Base-by-base conservation (phyloP, 352 stramenopile species). In the Pythium guiyangense region DNA sequence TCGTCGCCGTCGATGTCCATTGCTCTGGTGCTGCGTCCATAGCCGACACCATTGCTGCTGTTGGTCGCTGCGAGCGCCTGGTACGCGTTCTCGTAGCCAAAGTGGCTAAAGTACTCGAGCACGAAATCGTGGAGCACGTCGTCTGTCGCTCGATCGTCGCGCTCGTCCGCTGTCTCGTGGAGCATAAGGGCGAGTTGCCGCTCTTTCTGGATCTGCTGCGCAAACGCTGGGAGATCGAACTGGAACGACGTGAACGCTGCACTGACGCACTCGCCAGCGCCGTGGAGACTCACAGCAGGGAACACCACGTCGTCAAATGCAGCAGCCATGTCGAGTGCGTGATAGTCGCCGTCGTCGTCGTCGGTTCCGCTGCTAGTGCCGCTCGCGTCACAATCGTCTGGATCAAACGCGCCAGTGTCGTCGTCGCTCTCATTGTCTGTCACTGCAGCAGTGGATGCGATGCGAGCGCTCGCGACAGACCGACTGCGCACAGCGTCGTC, bases 221-320 rank as follows among this genome's bases (percentile, higher is more conserved):
- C 65, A 49, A 88, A 88, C 3, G 42, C 63, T 9, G 43, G 4
- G 18, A 88, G 31, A 58, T 86, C 70, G 35, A 88, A 88, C 37
- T 64, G 59, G 46, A 84, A 85, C 10, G 49, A 5, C 6, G 61
- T 45, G 42, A 69, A 72, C 5, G 62, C 49, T 20, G 57, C 62
- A 10, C 69, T 73, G 3, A 77, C 72, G 35, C 68, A 81, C 54
- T 85, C 72, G 1, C 75, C 78, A 37, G 55, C 26, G 0, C 67
- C 63, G 40, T 86, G 76, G 6, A 88, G 58, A 58, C 73, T 80
- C 17, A 88, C 58, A 1, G 73, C 59, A 12, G 74, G 66, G 37
- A 70, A 80, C 44, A 88, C 27, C 45, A 48, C 26, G n/a, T 63
- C 50, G 15, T 63, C 54, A 12, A 43, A 54, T 37, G 31, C n/a